Conservation (phyloP, 108 stramenopile genomes). For the Schizochytrium sp. region DNA sequence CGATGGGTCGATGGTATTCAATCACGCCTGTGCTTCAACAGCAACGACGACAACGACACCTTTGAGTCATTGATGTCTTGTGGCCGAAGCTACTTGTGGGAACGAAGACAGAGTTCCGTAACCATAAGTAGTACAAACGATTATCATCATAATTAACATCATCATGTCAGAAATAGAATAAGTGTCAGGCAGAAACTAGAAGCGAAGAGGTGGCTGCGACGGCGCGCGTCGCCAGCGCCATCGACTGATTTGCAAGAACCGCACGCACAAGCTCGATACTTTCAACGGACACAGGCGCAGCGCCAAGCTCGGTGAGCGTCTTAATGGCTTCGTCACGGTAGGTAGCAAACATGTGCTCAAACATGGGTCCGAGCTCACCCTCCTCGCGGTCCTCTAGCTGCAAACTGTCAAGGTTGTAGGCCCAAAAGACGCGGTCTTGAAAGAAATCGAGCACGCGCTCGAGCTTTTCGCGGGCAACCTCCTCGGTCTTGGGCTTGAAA, state of each 20-base stretch:
- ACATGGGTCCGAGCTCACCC: neutral
- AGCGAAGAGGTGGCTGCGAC: neutral
- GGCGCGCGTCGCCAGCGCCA: neutral
- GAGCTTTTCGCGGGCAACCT: neutral
- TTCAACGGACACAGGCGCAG: neutral
- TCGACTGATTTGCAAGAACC: neutral
- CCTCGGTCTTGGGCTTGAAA: neutral
- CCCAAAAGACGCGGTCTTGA: neutral
- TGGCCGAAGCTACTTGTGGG: too few species aligned
- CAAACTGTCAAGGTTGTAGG: neutral
- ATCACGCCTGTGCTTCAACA: neutral
- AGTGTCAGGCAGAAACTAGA: neutral
- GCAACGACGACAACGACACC: too few species aligned
- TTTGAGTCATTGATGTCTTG: too few species aligned
- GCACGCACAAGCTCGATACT: neutral
- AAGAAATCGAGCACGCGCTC: neutral
- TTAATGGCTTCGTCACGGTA: neutral
- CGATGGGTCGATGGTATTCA: neutral
- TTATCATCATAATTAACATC: too few species aligned
- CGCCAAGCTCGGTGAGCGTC: neutral
- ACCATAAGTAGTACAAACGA: too few species aligned
- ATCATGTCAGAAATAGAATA: too few species aligned
- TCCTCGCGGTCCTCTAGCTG: neutral
- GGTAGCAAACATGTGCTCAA: neutral
- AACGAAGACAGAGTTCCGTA: too few species aligned